Percentiles rank a stretch among this genome's conserved stretches.
phyloP scores from a whole-genome alignment of 345 rosid species.

The Rhodamnia argentea region DNA sequence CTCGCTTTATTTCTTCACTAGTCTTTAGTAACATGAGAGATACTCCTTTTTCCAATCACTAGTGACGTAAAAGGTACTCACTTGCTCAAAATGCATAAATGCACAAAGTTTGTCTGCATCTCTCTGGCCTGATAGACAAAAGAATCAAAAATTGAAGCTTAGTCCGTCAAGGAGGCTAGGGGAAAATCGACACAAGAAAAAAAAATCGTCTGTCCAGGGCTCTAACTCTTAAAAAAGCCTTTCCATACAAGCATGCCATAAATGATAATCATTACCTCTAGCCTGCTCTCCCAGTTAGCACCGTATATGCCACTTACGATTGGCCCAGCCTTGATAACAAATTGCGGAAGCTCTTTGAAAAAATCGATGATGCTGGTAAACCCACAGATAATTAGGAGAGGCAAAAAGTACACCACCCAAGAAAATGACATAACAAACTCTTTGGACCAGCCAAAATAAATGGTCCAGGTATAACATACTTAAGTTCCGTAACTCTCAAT shows the following conservation, averaged over 20 bases:
- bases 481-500: constrained; percentile 56
- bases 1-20: not conserved
- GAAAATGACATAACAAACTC: not conserved
- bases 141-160: constrained; percentile 3
- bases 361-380: constrained; percentile 66
- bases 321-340: constrained; percentile 75
- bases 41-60: not conserved
- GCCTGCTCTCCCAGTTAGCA: constrained; percentile 73
- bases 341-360: constrained; percentile 85
- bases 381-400: not conserved
- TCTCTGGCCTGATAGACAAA: constrained; percentile 57
- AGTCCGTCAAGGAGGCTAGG: not conserved
- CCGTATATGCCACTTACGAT: constrained; percentile 53
- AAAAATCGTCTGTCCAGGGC: no score
- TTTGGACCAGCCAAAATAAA: not conserved
- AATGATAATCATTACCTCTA: constrained; percentile 48
- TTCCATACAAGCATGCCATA: not conserved
- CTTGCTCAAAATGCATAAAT: constrained; percentile 83
- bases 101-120: constrained; percentile 75
- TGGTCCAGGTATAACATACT: constrained; percentile 28
- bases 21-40: not conserved
- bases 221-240: not conserved
- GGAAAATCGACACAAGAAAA: not conserved
- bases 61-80: constrained; percentile 8
- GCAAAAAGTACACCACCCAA: not conserved